These are phyloP conservation scores for Botrytis deweyae DNA, from an alignment of 2,329 filamentous ascomycete species.

Conservation along the genomic window DNA sequence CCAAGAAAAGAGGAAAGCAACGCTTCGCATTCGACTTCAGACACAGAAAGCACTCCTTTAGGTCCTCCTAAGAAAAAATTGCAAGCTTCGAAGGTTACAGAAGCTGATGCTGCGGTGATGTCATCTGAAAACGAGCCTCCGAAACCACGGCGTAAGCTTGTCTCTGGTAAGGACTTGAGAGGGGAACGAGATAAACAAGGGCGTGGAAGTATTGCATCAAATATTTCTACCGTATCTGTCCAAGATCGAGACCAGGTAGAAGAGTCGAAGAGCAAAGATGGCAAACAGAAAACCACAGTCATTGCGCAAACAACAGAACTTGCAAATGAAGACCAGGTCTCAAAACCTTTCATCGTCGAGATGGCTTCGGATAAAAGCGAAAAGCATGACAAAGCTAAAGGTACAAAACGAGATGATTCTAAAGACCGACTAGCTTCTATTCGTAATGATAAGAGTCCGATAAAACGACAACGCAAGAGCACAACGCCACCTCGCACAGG, in stretches of 20 bases:
- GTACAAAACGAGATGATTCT: conserved; percentile 60
- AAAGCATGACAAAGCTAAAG: conserved; percentile 53
- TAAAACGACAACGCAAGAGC: conserved; percentile 60
- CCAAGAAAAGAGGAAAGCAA: conserved; percentile 51
- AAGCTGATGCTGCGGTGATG: conserved; percentile 54
- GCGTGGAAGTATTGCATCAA: conserved; percentile 58
- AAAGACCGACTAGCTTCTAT: conserved; percentile 51
- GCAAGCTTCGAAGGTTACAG: conserved; percentile 52
- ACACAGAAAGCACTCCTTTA: conserved; percentile 35
- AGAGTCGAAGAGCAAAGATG: conserved; percentile 52
- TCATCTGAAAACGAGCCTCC: conserved; percentile 47
- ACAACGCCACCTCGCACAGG: conserved; percentile 53
- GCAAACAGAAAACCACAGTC: conserved; percentile 38
- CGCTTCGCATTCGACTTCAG: conserved; percentile 28
- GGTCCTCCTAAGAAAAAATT: conserved; percentile 47
- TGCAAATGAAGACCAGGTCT: conserved; percentile 16
- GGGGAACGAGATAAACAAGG: conserved; percentile 52
- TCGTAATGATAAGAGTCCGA: conserved; percentile 48
- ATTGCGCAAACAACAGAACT: conserved; percentile 24
- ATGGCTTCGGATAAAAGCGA: conserved; percentile 32
- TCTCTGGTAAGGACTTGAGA: conserved; percentile 62
- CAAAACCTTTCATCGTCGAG: conserved; percentile 24
- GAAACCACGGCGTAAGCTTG: conserved; percentile 62
- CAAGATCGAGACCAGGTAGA: conserved; percentile 49
- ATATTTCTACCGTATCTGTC: conserved; percentile 49